These are phyloP conservation scores for Aspergillus nanangensis DNA, from an alignment of 495 filamentous ascomycete species.

Conservation along the genomic window DNA sequence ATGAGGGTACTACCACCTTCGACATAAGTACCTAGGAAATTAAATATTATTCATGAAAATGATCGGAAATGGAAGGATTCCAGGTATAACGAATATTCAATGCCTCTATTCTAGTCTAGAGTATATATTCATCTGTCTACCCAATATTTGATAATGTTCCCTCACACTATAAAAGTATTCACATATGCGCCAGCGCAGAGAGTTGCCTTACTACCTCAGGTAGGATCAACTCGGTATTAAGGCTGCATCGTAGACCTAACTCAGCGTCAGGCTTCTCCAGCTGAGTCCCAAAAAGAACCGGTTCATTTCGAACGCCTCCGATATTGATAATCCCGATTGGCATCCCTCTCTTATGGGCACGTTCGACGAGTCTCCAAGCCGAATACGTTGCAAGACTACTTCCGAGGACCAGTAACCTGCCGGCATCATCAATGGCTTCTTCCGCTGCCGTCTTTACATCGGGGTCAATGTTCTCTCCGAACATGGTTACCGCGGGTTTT, in stretches of 20 bases:
- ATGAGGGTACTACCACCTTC: no score
- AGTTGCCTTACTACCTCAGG: conserved; percentile 31
- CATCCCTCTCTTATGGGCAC: conserved; percentile 76
- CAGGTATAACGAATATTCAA: no score
- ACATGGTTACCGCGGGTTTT: conserved; percentile 93
- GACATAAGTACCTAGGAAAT: no score
- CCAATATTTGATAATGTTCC: no score
- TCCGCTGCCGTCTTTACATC: conserved; percentile 73
- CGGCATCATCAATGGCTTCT: conserved; percentile 69
- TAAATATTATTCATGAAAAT: no score
- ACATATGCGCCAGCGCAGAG: conserved; percentile 7
- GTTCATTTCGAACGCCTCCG: conserved; percentile 78
- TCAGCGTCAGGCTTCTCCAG: conserved; percentile 7
- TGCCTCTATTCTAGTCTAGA: no score
- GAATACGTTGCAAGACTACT: conserved; percentile 92
- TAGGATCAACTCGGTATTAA: conserved; percentile 32
- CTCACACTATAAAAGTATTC: no score
- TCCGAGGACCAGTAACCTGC: conserved; percentile 71
- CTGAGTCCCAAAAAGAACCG: conserved; percentile 54
- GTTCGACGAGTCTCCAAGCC: conserved; percentile 83
- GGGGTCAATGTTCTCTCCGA: conserved; percentile 77
- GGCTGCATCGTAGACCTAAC: conserved; percentile 34
- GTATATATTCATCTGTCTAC: no score
- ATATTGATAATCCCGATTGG: conserved; percentile 81
- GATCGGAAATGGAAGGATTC: no score